Evolutionary conservation across 169 alveolate species (phyloP), one percentile per base, ranked within the genome.

Genomic region (Cyclospora cayetanensis): DNA sequence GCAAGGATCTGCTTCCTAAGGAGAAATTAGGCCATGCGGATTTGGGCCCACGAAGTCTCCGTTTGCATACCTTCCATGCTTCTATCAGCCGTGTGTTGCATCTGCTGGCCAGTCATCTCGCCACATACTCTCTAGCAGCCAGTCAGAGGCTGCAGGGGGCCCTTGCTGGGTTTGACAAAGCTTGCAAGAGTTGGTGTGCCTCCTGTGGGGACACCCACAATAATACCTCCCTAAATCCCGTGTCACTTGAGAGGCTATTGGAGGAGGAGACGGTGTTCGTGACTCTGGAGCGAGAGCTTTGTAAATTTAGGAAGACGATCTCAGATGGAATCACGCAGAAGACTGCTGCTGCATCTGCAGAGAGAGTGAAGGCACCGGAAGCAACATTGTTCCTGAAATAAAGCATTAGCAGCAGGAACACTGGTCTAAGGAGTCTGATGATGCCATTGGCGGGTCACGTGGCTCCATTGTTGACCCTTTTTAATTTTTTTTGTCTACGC

Each of bases 181-280:
- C 29, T 18, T 74, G 85, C 37, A 27, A 41, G 27, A 22, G 18
- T 11, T 74, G 53, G 63, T 74, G 85, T 29, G 27, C 15, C 37
- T 41, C 63, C 60, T 74, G 85, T 29, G 85, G 85, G 53, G 85
- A 37, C 85, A 18, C 20, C 7, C 35, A 1, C 79, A 5, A 4
- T 7, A 7, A 25, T 20, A 0, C n/a, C n/a, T n/a, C n/a, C n/a
- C 70, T 29, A 4, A 9, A 9, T 4, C 29, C 70, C 70, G 34
- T 55, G 12, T 34, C 53, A 22, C 20, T 74, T 34, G 39, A 39
- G 9, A 25, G 7, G 20, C 34, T 74, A 39, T 25, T 74, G 60
- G 65, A 74, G 60, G 65, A 74, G 85, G 85, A 74, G 37, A 74
- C 42, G 4, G 63, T 39, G 22, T 74, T 74, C 7, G 85, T 42